phyloP scores from a whole-genome alignment of 805 yeast genomes.

The Yarrowia keelungensis region DNA sequence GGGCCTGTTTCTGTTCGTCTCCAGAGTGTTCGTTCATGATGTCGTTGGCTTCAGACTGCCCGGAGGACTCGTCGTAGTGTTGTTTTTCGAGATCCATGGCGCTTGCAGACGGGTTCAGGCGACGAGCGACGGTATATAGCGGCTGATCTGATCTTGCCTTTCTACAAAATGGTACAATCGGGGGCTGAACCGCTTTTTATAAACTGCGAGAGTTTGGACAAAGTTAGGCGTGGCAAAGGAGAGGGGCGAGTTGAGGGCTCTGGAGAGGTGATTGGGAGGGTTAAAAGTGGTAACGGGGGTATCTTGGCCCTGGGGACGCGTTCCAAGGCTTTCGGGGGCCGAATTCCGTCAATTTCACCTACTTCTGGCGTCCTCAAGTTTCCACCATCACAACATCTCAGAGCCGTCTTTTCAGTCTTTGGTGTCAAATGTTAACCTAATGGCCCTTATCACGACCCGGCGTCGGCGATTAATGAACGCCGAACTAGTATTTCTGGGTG shows the following conservation, averaged over 20 bases:
- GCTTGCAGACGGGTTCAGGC: background rate
- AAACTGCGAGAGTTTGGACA: conserved; percentile 12
- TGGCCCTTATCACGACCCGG: conserved; percentile 5
- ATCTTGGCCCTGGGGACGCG: too few relatives aligned
- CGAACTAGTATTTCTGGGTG: background rate
- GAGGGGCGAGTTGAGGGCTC: background rate
- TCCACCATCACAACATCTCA: background rate
- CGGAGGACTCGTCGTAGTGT: conserved; percentile 32
- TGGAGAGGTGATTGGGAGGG: background rate
- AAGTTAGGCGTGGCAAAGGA: background rate
- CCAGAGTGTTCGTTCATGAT: conserved; percentile 8
- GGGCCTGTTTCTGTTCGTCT: conserved; percentile 1
- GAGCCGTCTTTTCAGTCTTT: conserved; percentile 1
- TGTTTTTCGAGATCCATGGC: conserved; percentile 31
- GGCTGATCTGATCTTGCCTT: background rate
- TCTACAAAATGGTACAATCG: conserved; percentile 1
- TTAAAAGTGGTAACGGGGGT: background rate
- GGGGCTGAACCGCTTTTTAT: conserved; percentile 37
- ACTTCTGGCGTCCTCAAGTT: background rate
- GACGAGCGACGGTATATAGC: background rate
- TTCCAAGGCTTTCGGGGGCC: background rate
- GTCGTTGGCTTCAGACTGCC: conserved; percentile 20
- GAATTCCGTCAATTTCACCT: background rate
- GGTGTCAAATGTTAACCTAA: conserved; percentile 6
- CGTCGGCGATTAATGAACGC: background rate